These are phyloP conservation scores for Xylariaceae sp. DNA, from an alignment of 2,329 filamentous ascomycete genomes.

Conservation along the genomic window DNA sequence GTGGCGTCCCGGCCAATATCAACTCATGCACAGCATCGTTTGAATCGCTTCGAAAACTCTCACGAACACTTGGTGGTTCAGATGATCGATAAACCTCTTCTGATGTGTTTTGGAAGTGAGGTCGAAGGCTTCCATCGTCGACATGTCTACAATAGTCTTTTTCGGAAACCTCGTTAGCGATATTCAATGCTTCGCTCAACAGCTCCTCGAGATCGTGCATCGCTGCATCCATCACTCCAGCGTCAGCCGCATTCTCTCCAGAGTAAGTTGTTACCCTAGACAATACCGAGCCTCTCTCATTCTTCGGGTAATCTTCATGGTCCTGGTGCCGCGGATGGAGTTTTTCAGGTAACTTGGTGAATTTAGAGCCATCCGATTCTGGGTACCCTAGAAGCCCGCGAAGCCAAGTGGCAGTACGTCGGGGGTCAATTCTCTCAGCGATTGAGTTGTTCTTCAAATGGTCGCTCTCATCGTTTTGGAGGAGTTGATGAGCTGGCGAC, in stretches of 20 bases:
- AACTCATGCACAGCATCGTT: constrained; percentile 16
- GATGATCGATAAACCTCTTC: constrained; percentile 5
- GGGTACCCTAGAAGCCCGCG: constrained; percentile 31
- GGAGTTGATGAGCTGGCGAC: constrained; percentile 9
- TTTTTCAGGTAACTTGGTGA: constrained; percentile 34
- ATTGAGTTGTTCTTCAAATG: constrained; percentile 10
- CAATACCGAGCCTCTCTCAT: constrained; percentile 8
- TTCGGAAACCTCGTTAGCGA: constrained; percentile 46
- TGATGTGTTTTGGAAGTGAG: constrained; percentile 14
- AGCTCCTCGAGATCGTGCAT: constrained; percentile 48
- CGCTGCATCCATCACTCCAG: constrained; percentile 27
- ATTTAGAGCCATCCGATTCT: constrained; percentile 12
- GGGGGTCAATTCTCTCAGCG: constrained; percentile 21
- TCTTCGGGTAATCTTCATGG: constrained; percentile 19
- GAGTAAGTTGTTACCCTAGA: constrained; percentile 35
- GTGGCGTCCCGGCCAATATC: constrained; percentile 3
- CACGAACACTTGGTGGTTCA: constrained; percentile 21
- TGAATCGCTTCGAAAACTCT: constrained; percentile 18
- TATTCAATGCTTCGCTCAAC: constrained; percentile 48
- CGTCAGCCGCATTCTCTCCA: constrained; percentile 26
- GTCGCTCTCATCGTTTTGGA: neutral
- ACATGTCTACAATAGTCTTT: constrained; percentile 31
- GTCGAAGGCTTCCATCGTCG: constrained; percentile 25
- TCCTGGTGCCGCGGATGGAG: constrained; percentile 25
- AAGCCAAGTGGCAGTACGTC: constrained; percentile 33